phyloP scores from a whole-genome alignment of 2,329 filamentous ascomycete species.

The Cryphonectria japonica region DNA sequence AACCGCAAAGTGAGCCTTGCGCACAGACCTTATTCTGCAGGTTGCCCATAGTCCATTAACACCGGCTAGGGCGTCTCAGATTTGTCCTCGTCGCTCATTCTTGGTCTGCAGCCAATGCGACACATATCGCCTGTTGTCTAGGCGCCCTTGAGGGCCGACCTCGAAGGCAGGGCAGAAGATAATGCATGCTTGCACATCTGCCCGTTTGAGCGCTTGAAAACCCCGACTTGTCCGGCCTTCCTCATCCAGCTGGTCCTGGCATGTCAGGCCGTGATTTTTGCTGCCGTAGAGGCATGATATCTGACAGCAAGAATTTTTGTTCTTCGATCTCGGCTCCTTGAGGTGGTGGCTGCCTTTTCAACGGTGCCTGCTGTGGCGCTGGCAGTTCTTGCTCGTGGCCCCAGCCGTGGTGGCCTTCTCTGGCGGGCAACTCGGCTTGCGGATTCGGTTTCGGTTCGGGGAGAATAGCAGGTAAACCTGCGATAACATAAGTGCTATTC shows the following conservation, averaged over 20 bases:
- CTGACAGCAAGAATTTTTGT: conserved; percentile 27
- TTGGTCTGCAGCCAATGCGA: background rate
- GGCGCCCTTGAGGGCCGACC: background rate
- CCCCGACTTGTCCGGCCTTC: background rate
- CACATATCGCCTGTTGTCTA: background rate
- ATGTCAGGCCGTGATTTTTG: conserved; percentile 13
- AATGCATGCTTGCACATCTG: background rate
- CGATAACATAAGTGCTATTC: conserved; percentile 10
- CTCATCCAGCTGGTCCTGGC: conserved; percentile 24
- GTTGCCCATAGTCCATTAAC: background rate
- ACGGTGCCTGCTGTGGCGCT: conserved; percentile 26
- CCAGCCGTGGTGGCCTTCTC: conserved; percentile 21
- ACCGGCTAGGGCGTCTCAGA: background rate
- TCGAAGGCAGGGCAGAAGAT: background rate
- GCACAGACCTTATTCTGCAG: background rate
- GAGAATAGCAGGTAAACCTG: conserved; percentile 24
- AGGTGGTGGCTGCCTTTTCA: conserved; percentile 19
- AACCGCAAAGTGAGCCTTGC: background rate
- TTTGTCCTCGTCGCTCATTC: background rate
- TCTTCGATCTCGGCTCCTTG: conserved; percentile 27
- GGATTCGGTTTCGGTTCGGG: conserved; percentile 24
- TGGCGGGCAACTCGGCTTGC: conserved; percentile 27
- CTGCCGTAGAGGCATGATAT: conserved; percentile 24
- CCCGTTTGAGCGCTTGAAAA: too few species aligned
- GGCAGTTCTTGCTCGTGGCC: conserved; percentile 28